Conservation (phyloP, 1,284 basidiomycete species). For the Ustilago bromivora region DNA sequence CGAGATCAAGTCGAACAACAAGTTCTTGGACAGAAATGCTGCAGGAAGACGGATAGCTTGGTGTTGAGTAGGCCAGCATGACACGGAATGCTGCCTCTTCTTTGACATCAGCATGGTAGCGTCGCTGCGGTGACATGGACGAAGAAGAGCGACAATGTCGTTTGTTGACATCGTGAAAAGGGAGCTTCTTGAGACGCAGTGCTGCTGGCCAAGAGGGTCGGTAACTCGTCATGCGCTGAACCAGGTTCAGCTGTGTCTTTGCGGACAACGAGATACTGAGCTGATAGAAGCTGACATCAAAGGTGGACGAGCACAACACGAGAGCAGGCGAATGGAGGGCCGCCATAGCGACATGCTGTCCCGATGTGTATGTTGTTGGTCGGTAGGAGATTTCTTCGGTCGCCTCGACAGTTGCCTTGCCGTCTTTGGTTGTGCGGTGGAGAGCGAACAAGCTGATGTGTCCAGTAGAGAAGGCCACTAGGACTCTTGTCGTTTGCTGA, state of each 20-base stretch:
- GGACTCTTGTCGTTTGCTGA: slow-evolving; percentile 18
- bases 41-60: slow-evolving; percentile 62
- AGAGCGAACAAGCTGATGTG: slow-evolving; percentile 62
- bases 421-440: background rate
- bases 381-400: slow-evolving; percentile 25
- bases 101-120: background rate
- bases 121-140: background rate
- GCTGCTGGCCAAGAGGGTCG: slow-evolving; percentile 51
- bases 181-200: slow-evolving; percentile 49
- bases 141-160: slow-evolving; percentile 11
- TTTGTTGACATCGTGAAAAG: slow-evolving; percentile 42
- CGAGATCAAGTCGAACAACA: slow-evolving; percentile 32
- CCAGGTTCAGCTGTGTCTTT: background rate
- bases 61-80: slow-evolving; percentile 63
- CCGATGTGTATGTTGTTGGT: background rate
- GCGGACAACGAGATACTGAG: slow-evolving; percentile 7
- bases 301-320: slow-evolving; percentile 61
- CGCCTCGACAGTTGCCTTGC: background rate
- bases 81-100: slow-evolving; percentile 45
- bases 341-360: slow-evolving; percentile 34
- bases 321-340: slow-evolving; percentile 57
- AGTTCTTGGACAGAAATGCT: slow-evolving; percentile 66
- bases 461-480: slow-evolving; percentile 63
- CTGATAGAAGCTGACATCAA: slow-evolving; percentile 56
- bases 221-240: slow-evolving; percentile 42